Percentiles rank a stretch among this genome's conserved stretches.
These are phyloP conservation scores for Lepidium sativum DNA, from an alignment of 345 rosid genomes.

Conservation along the genomic window DNA sequence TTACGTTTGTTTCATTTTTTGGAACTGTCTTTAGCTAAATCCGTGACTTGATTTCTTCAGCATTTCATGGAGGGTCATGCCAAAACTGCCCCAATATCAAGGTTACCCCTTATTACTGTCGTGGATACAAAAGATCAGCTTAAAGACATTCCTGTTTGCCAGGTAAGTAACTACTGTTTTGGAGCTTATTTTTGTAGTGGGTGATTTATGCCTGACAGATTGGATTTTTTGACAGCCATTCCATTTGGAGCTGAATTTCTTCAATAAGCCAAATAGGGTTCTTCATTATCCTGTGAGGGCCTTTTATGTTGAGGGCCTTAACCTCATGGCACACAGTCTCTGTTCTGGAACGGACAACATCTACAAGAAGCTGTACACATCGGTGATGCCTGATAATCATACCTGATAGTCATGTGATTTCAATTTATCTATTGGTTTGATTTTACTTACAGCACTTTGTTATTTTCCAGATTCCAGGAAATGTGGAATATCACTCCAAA, in stretches of 20 bases:
- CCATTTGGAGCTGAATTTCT: slow-evolving; percentile 97
- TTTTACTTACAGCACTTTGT: slow-evolving; percentile 14
- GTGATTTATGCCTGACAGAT: slow-evolving; percentile 25
- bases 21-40: slow-evolving; percentile 6
- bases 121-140: slow-evolving; percentile 61
- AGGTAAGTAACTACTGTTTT: slow-evolving; percentile 37
- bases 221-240: slow-evolving; percentile 61
- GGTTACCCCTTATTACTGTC: slow-evolving; percentile 76
- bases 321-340: slow-evolving; percentile 86
- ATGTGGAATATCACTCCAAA: slow-evolving; percentile 71
- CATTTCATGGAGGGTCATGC: slow-evolving; percentile 99
- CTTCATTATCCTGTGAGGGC: slow-evolving; percentile 95
- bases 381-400: slow-evolving; percentile 40
- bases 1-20: background rate
- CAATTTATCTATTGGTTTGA: background rate
- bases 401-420: no score
- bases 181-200: slow-evolving; percentile 8
- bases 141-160: slow-evolving; percentile 83
- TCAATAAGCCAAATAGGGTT: slow-evolving; percentile 82
- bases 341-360: slow-evolving; percentile 70
- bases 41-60: slow-evolving; percentile 34
- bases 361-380: slow-evolving; percentile 80
- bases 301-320: slow-evolving; percentile 75
- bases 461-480: slow-evolving; percentile 69
- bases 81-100: slow-evolving; percentile 84